Conservation (phyloP, 2,329 filamentous ascomycete species). For the Aspergillus luchuensis region DNA sequence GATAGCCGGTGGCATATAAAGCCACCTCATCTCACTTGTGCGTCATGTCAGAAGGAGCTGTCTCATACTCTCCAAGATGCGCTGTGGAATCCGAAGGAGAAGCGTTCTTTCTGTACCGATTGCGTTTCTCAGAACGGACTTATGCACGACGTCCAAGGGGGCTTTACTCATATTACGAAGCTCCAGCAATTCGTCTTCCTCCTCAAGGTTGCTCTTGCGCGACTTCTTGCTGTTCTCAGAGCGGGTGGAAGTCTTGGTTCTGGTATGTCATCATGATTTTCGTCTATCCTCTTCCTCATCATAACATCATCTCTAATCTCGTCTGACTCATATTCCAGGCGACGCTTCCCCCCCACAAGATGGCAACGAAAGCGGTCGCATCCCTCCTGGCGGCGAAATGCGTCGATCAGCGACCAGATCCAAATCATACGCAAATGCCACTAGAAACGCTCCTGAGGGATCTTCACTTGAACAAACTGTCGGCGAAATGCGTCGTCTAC, state of each 20-base stretch:
- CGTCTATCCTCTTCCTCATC: not conserved
- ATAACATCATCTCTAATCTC: not conserved
- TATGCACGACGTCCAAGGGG: slow-evolving; percentile 58
- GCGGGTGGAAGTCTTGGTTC: slow-evolving; percentile 76
- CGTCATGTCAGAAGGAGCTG: slow-evolving; percentile 72
- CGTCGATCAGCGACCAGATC: slow-evolving; percentile 69
- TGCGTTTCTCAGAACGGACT: slow-evolving; percentile 59
- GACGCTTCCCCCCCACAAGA: slow-evolving; percentile 71
- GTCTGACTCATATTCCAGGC: slow-evolving; percentile 49
- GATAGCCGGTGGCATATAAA: slow-evolving; percentile 80
- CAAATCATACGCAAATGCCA: slow-evolving; percentile 69
- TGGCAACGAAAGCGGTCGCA: slow-evolving; percentile 63
- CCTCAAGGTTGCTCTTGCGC: slow-evolving; percentile 84
- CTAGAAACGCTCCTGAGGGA: slow-evolving; percentile 61
- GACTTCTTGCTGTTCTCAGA: slow-evolving; percentile 82
- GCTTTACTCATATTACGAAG: slow-evolving; percentile 76
- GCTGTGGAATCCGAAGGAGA: slow-evolving; percentile 67
- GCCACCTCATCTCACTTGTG: slow-evolving; percentile 66
- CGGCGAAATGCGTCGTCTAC: slow-evolving; percentile 86
- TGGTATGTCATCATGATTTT: slow-evolving; percentile 45
- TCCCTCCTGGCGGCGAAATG: slow-evolving; percentile 51
- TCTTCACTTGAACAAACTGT: slow-evolving; percentile 91
- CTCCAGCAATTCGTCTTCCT: slow-evolving; percentile 94
- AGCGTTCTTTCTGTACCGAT: slow-evolving; percentile 69
- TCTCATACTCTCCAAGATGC: slow-evolving; percentile 69